Evolutionary conservation across 305 asterid genomes (phyloP).

Genomic region (Withania somnifera): DNA sequence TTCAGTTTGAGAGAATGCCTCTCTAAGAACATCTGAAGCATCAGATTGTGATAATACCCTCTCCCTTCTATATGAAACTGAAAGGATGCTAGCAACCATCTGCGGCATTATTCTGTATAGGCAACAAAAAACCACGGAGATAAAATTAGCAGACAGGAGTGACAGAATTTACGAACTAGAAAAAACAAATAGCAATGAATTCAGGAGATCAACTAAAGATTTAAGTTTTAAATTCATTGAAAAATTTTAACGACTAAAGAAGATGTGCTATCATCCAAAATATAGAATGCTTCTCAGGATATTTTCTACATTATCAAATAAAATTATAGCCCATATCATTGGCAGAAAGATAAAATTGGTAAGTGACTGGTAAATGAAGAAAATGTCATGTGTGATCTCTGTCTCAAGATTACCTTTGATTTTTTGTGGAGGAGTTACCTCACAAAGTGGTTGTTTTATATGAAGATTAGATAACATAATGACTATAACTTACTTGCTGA

Average conservation of each 20-base stretch:
- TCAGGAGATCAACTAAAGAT: background rate
- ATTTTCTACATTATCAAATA: background rate
- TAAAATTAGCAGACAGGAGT: constrained; percentile 10
- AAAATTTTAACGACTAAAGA: background rate
- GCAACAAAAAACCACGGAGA: constrained; percentile 17
- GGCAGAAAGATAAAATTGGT: background rate
- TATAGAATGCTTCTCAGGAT: background rate
- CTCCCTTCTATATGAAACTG: constrained; percentile 64
- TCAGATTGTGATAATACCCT: constrained; percentile 49
- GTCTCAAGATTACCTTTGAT: background rate
- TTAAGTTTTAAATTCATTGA: background rate
- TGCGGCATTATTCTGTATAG: constrained; percentile 75
- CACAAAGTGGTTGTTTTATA: too few relatives aligned
- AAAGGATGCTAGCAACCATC: constrained; percentile 64
- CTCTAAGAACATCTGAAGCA: constrained; percentile 91
- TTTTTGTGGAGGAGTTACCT: background rate
- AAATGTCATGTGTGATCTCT: background rate
- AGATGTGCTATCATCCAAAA: background rate
- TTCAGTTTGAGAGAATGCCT: constrained; percentile 83
- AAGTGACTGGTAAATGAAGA: background rate
- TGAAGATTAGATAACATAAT: background rate
- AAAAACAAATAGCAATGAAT: background rate
- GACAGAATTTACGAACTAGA: background rate
- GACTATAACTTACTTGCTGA: constrained; percentile 64
- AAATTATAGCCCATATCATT: background rate